A percentile compares a stretch with the other conserved stretches of the same genome.
These are phyloP conservation scores for Suillus subluteus DNA, from an alignment of 768 basidiomycete species.

Conservation along the genomic window DNA sequence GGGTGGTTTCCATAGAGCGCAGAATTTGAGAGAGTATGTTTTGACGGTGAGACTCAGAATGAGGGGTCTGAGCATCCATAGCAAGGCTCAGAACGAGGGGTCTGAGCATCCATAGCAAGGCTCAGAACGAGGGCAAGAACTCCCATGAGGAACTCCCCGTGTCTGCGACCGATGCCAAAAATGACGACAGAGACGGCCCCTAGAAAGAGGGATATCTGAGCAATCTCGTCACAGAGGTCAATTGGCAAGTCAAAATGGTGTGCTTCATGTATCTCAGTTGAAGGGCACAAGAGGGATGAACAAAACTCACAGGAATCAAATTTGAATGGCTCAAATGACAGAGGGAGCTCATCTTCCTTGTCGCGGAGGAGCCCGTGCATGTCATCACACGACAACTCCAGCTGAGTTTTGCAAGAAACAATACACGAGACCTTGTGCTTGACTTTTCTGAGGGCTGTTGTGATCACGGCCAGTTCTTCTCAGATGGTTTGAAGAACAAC, in stretches of 20 bases:
- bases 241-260: constrained; percentile 15
- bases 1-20: constrained; percentile 7
- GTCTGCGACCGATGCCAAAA: constrained; percentile 16
- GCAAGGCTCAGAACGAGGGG: not conserved
- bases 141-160: constrained; percentile 23
- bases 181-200: no score
- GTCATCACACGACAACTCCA: not conserved
- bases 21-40: not conserved
- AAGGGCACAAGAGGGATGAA: not conserved
- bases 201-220: no score
- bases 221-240: constrained; percentile 13
- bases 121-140: constrained; percentile 20
- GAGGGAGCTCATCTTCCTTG: not conserved
- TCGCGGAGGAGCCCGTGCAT: not conserved
- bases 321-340: not conserved
- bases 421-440: not conserved
- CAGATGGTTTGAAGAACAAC: not conserved
- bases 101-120: constrained; percentile 2
- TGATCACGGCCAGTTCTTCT: not conserved
- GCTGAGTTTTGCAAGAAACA: not conserved
- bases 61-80: no score
- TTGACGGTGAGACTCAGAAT: no score
- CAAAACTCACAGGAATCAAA: not conserved
- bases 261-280: constrained; percentile 1
- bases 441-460: not conserved